Evolutionary conservation across 441 rosid genomes (phyloP), one percentile per base, ranked within the genome.

Genomic region (Adansonia madagascariensis): DNA sequence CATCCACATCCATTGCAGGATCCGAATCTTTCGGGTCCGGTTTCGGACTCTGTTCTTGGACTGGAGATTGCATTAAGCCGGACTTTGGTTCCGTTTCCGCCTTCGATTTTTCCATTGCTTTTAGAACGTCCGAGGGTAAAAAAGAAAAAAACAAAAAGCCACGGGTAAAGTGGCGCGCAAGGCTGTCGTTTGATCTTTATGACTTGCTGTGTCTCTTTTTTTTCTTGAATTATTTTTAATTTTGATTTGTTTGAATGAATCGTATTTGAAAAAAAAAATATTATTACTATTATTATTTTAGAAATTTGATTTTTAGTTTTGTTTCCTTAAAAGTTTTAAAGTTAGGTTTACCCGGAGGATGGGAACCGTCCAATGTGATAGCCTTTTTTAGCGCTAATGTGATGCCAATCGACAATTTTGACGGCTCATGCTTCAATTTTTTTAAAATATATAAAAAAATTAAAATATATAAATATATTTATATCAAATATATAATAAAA

Each of bases 31-130:
- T 82, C 77, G 7, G 78, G 78, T n/a, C 77, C 50, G 83, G 47
- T 53, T 17, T 80, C 73, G 14, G 78, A 76, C 15, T 79, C 57
- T 80, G 75, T 75, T 75, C 82, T 12, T 74, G 78, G 12, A 8
- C 60, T 24, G 79, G 71, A 44, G 82, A 63, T 41, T 86, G 89
- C 56, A 76, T 11, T 18, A 46, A 61, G 31, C 57, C 27, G 77
- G 71, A 27, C 22, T 78, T 81, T 66, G 43, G 60, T 17, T 82
- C 85, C 20, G 62, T 52, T 65, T 83, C 88, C 68, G 78, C 64
- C 82, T 84, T 85, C 22, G 86, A 71, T 75, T 78, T 83, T 69
- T 87, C 88, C 93, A 90, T 90, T 53, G 41, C 35, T 66, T 49
- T 66, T 24, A 15, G 75, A 78, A 75, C 70, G 3, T 65, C 73